Percentiles rank a stretch among this genome's conserved stretches.
Evolutionary conservation across 148 eudicot species (phyloP).

Genomic region (Amaranthus cruentus): DNA sequence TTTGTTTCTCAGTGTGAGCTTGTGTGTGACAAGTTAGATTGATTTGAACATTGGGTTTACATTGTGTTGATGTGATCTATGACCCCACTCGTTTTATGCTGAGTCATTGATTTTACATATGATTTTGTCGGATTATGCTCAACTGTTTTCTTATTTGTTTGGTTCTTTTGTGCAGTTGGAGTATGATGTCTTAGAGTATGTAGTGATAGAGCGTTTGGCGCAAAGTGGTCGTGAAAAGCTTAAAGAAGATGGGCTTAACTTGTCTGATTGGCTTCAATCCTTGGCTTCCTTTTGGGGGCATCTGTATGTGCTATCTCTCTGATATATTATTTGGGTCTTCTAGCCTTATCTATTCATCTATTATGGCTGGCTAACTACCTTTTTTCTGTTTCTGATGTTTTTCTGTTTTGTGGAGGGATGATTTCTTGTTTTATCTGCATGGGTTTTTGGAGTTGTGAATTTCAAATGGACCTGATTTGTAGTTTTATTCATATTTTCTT

Average conservation of each 20-base stretch:
- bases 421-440: slow-evolving; percentile 1
- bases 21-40: not conserved
- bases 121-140: not conserved
- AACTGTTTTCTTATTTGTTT: slow-evolving; percentile 8
- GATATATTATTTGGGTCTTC: not conserved
- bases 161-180: slow-evolving; percentile 56
- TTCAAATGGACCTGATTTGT: slow-evolving; percentile 6
- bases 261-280: slow-evolving; percentile 99
- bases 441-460: not conserved
- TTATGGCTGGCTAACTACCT: not conserved
- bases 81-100: not conserved
- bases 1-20: not conserved
- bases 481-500: not conserved
- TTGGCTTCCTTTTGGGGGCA: slow-evolving; percentile 99
- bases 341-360: slow-evolving; percentile 1
- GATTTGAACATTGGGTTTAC: not conserved
- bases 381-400: not conserved
- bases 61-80: not conserved
- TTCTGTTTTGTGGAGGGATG: not conserved
- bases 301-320: slow-evolving; percentile 55
- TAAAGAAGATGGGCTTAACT: slow-evolving; percentile 93
- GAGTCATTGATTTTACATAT: not conserved
- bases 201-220: slow-evolving; percentile 90
- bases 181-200: slow-evolving; percentile 94
- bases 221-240: slow-evolving; percentile 92